These are phyloP conservation scores for Tetrahymena elliotti DNA, from an alignment of 73 alveolate species.

Conservation along the genomic window DNA sequence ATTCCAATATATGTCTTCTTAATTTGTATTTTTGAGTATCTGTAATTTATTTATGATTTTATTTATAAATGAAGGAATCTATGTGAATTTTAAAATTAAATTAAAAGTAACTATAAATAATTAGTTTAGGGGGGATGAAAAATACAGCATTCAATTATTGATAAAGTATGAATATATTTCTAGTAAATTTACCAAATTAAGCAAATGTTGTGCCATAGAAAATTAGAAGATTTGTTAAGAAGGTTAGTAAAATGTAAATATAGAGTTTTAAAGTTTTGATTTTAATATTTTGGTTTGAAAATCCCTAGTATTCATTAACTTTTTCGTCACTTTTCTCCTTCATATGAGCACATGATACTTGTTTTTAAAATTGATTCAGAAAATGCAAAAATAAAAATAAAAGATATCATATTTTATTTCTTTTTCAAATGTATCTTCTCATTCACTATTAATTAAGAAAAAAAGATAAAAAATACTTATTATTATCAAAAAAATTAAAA, in stretches of 20 bases:
- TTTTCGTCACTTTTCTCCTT: background rate
- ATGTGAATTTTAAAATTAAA: too few species aligned
- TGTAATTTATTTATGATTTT: too few species aligned
- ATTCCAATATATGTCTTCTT: too few species aligned
- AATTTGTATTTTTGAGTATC: too few species aligned
- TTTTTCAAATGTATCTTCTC: background rate
- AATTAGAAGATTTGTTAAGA: background rate
- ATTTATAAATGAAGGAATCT: too few species aligned
- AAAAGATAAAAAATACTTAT: background rate
- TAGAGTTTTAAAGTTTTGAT: background rate
- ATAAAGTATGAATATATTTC: background rate
- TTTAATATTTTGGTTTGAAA: background rate
- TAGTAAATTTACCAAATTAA: background rate
- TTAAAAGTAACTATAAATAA: background rate
- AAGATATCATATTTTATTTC: background rate
- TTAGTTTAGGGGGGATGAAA: background rate
- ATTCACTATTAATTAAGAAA: background rate
- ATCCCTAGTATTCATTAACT: background rate
- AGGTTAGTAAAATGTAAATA: background rate
- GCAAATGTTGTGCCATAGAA: background rate
- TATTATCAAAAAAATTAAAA: background rate
- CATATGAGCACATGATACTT: background rate
- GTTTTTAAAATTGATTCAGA: background rate
- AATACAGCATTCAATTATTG: background rate
- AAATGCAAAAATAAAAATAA: background rate